Evolutionary conservation across 805 yeast genomes (phyloP), one percentile per base, ranked within the genome.

Genomic region (Monosporozyma servazzii): DNA sequence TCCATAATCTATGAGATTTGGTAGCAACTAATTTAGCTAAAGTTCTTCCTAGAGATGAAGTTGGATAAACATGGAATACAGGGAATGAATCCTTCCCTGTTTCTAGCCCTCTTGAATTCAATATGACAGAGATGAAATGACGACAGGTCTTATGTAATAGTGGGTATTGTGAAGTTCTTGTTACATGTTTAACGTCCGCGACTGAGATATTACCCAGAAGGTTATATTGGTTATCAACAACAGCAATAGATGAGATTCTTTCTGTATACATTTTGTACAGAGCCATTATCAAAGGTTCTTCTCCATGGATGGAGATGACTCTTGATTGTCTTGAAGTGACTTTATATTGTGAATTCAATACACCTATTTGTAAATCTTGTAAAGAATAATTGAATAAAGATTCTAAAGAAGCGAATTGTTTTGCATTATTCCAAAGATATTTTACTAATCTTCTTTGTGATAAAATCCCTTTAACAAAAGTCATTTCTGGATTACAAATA

Each of bases 11-110:
- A 70, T 91, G 99, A 2, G 96, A 80, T 67, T 84, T 84, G 1
- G 99, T 91, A 5, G 99, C 98, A 13, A 91, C 98, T 58, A 91
- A 74, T 67, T 93, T 91, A 33, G 98, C 98, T 62, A 93, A 78
- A 8, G 95, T 88, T 66, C 96, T 79, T 33, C 88, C 95, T 48
- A 93, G 75, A 0, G 93, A 82, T 9, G 95, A 81, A 41, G 78
- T 76, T 54, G 81, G 79, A 55, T 87, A 84, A 25, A 91, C 96
- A 66, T 91, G 96, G 76, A 91, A 91, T 41, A 93, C 91, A 17
- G 99, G 99, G 75, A 85, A 91, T 42, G 95, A 88, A 71, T 91
- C 99, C 68, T 90, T 89, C 64, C 89, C 90, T 47, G 60, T 66
- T 62, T 85, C 95, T 31, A 91, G 75, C 20, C 99, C 99, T 64